Percentiles rank a stretch among this genome's conserved stretches.
Evolutionary conservation across 2,329 filamentous ascomycete species (phyloP).

Genomic region (Mycosphaerella sp.): DNA sequence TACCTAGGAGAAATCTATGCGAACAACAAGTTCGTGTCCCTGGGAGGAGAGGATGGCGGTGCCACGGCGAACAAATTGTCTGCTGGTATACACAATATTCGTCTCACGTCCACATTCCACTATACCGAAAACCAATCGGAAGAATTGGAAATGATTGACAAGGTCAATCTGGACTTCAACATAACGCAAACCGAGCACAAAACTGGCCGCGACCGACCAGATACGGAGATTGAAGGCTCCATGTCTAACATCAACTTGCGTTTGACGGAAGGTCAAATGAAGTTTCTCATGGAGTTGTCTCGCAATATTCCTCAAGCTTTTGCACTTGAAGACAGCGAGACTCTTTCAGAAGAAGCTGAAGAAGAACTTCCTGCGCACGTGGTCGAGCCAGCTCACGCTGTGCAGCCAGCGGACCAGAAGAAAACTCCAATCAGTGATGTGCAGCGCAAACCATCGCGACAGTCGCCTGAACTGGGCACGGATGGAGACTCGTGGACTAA

Average conservation of each 20-base stretch:
- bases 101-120: conserved; percentile 81
- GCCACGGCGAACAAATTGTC: conserved; percentile 82
- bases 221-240: conserved; percentile 81
- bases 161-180: conserved; percentile 88
- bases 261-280: conserved; percentile 84
- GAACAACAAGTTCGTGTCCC: conserved; percentile 80
- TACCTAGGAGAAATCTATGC: conserved; percentile 97
- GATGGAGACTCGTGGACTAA: conserved; percentile 77
- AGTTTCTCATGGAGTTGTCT: conserved; percentile 80
- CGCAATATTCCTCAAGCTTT: conserved; percentile 85
- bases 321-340: conserved; percentile 62
- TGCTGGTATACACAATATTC: conserved; percentile 85
- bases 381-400: conserved; percentile 44
- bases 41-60: conserved; percentile 68
- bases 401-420: conserved; percentile 44
- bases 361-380: conserved; percentile 60
- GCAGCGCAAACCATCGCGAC: conserved; percentile 29
- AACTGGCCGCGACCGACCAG: conserved; percentile 68
- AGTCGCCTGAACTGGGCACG: conserved; percentile 60
- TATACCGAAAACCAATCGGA: conserved; percentile 67
- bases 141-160: conserved; percentile 92
- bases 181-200: conserved; percentile 88
- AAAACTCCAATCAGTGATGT: conserved; percentile 16
- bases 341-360: conserved; percentile 63
- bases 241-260: conserved; percentile 91